Base-by-base conservation (phyloP, 257 asterid genomes). In the Lycium ferocissimum region DNA sequence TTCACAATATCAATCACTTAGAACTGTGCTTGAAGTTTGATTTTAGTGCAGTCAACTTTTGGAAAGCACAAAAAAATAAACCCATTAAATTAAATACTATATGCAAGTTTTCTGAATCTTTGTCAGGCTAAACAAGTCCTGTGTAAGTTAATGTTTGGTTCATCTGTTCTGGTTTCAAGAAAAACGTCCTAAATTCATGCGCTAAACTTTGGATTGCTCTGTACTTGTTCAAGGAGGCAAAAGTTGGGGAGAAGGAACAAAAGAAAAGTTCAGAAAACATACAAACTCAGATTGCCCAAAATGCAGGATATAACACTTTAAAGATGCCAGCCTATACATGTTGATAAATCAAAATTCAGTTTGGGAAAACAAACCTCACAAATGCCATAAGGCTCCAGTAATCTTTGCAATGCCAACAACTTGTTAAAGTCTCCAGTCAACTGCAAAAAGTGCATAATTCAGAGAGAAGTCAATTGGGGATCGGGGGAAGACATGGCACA, bases 381-480 rank as follows among this genome's bases (percentile, higher is more conserved):
- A 87, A 95, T 91, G 69, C 99, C 99, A 70, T 87, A 95, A 76
- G 95, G 94, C 86, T 93, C 99, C 91, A 95, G 88, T 76, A 94
- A 83, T 45, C 85, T 89, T 86, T 94, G 98, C 73, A 95, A 92
- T 7, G 99, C 99, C 75, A 93, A 87, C 96, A 95, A 91, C 90
- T 95, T 95, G 84, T 87, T 88, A 86, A 95, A 90, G 89, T 93
- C 99, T 85, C 99, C 99, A 1, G 98, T 93, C 75, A 95, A 88
- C 99, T 95, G 87, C 67, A 87, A 84, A 65, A 86, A 54, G 54
- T 69, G 45, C 53, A 53, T 35, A 17, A 69, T 69, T 69, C 51
- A 69, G 53, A 7, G 65, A 54, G 82, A 78, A 78, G 66, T 78
- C 65, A 54, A 78, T 0, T 14, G 14, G 47, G 49, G 17, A 78